Base-by-base conservation (phyloP, 2,329 filamentous ascomycete genomes). In the Epichloe elymi region DNA sequence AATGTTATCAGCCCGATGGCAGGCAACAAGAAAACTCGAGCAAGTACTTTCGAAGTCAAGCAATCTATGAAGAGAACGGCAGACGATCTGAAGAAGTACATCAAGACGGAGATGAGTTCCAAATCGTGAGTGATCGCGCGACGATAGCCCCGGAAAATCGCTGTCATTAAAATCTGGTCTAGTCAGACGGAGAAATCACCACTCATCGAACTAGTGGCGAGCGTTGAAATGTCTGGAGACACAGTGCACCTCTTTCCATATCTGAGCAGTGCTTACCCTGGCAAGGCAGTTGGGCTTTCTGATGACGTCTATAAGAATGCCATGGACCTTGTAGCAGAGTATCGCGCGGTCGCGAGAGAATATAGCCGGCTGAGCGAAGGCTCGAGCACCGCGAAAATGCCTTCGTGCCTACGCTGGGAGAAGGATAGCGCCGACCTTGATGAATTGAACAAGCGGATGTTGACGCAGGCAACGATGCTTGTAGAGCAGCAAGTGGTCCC, bases 361-460 rank as follows among this genome's bases (percentile, higher is more conserved):
- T 67, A 64, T 49, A 58, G 62, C 30, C 46, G 36, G 1, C 15
- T 61, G n/a, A 59, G 54, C 42, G 55, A 55, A 12, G 50, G 53
- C 19, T 41, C 49, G 10, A 52, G 36, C 6, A 51, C 56, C 1
- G 57, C 63, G 33, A 56, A 56, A 14, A 58, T 57, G 45, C 66
- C 64, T 3, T 51, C 47, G 10, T 60, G 58, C 54, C 57, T 62
- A 53, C 61, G 58, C 3, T 70, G 66, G 67, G 52, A 58, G 44
- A 59, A 65, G 43, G 66, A 70, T n/a, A 59, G 51, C 11, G 55
- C 54, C 33, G 59, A 64, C 23, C 55, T 68, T 26, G 50, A 54
- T 17, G 55, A 60, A 2, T 54, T 69, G 46, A 63, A 65, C 43
- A 52, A 57, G 15, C 53, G 56, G 30, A 56, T 60, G 14, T 52